Conservation (phyloP, 306 rosid genomes). For the Rosa lucieae region DNA sequence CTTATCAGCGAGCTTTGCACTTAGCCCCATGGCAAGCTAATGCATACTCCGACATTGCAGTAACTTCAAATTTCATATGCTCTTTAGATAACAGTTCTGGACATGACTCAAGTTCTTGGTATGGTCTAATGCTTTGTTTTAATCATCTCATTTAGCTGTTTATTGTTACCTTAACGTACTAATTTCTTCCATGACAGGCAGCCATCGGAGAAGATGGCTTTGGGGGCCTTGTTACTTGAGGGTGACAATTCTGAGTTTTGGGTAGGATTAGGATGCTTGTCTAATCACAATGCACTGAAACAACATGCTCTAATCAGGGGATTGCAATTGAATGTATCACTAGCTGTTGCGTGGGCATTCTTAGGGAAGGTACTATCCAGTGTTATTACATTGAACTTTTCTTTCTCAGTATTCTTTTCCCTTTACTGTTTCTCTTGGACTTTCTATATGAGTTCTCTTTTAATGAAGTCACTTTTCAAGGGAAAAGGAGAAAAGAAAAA, state of each 20-base stretch:
- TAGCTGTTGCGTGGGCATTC: slow-evolving; percentile 87
- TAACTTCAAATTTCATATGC: slow-evolving; percentile 52
- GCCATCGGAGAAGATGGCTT: slow-evolving; percentile 73
- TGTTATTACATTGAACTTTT: slow-evolving; percentile 9
- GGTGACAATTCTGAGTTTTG: slow-evolving; percentile 85
- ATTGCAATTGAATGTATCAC: slow-evolving; percentile 77
- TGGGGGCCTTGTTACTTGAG: slow-evolving; percentile 91
- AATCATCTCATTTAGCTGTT: slow-evolving; percentile 18
- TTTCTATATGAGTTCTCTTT: background rate
- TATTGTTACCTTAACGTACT: slow-evolving; percentile 26
- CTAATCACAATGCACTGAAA: slow-evolving; percentile 60
- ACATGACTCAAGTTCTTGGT: slow-evolving; percentile 53
- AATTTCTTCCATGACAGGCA: slow-evolving; percentile 49
- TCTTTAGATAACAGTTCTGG: slow-evolving; percentile 38
- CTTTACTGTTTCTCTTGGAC: background rate
- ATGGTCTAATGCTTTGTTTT: slow-evolving; percentile 32
- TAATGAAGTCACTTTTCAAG: background rate
- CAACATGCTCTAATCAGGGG: slow-evolving; percentile 89
- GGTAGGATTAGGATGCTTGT: slow-evolving; percentile 78
- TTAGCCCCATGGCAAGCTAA: slow-evolving; percentile 95
- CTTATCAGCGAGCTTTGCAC: slow-evolving; percentile 87
- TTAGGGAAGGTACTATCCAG: slow-evolving; percentile 75
- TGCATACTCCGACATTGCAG: slow-evolving; percentile 74
- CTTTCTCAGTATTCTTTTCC: background rate
- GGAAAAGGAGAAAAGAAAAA: background rate